phyloP scores from a whole-genome alignment of 2,329 filamentous ascomycete species.

The Colletotrichum zoysiae region DNA sequence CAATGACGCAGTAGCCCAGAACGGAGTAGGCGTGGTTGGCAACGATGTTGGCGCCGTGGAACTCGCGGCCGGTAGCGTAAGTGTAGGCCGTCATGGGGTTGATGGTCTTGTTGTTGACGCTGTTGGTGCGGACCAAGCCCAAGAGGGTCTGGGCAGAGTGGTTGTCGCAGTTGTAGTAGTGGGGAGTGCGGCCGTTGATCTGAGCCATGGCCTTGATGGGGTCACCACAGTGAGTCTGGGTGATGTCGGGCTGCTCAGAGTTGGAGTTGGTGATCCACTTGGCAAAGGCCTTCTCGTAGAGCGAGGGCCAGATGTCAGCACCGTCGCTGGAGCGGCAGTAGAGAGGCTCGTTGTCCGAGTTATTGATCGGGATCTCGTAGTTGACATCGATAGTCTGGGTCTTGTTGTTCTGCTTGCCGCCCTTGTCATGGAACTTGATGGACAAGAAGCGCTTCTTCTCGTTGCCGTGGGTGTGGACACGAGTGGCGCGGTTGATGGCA shows the following conservation, averaged over 20 bases:
- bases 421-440: constrained; percentile 59
- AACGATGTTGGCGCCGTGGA: constrained; percentile 57
- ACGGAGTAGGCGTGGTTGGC: constrained; percentile 61
- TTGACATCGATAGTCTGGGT: constrained; percentile 57
- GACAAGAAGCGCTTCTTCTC: constrained; percentile 47
- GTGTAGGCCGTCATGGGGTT: constrained; percentile 58
- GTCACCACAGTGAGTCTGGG: constrained; percentile 56
- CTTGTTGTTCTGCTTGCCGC: constrained; percentile 56
- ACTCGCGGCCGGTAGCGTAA: constrained; percentile 53
- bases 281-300: constrained; percentile 63
- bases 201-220: constrained; percentile 61
- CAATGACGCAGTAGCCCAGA: constrained; percentile 53
- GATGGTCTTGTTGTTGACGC: constrained; percentile 59
- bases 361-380: constrained; percentile 59
- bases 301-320: constrained; percentile 58
- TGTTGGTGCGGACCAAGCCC: constrained; percentile 54
- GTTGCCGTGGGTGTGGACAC: constrained; percentile 45
- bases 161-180: constrained; percentile 52
- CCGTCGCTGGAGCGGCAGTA: constrained; percentile 58
- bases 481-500: constrained; percentile 55
- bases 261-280: constrained; percentile 55
- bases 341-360: constrained; percentile 56
- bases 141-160: constrained; percentile 52
- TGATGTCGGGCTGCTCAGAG: constrained; percentile 56
- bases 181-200: constrained; percentile 54